Evolutionary conservation across 345 rosid genomes (phyloP).

Genomic region (Anacardium occidentale): DNA sequence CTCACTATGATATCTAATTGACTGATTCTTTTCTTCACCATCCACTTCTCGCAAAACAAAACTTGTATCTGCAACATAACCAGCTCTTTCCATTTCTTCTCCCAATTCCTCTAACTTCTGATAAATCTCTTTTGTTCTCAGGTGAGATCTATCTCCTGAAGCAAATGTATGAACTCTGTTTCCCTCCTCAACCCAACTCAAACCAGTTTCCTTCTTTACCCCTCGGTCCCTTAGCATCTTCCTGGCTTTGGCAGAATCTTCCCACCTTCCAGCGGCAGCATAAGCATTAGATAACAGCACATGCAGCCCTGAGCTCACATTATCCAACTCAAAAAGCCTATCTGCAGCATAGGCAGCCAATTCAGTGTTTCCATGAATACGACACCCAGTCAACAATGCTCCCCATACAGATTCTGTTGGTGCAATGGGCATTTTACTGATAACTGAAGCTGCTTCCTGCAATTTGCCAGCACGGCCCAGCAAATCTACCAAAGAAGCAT

Average conservation of each 20-base stretch:
- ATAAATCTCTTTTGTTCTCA: conserved; percentile 57
- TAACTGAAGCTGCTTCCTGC: conserved; percentile 59
- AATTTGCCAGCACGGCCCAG: conserved; percentile 81
- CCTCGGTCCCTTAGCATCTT: conserved; percentile 78
- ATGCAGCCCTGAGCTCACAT: conserved; percentile 69
- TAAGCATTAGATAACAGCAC: conserved; percentile 72
- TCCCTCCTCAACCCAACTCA: conserved; percentile 94
- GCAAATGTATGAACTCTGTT: conserved; percentile 80
- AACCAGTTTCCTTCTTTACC: conserved; percentile 80
- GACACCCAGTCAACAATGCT: conserved; percentile 79
- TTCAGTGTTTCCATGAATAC: conserved; percentile 64
- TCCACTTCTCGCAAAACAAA: conserved; percentile 69
- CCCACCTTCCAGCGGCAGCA: conserved; percentile 87
- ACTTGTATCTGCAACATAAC: conserved; percentile 84
- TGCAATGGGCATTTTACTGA: conserved; percentile 55
- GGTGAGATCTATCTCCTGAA: conserved; percentile 69
- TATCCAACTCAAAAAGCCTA: conserved; percentile 61
- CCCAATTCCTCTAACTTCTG: conserved; percentile 71
- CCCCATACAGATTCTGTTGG: conserved; percentile 91
- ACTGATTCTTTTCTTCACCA: conserved; percentile 64
- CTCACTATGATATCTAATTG: conserved; percentile 80
- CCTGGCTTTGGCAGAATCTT: conserved; percentile 80
- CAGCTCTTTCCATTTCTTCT: conserved; percentile 75
- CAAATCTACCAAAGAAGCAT: conserved; percentile 78
- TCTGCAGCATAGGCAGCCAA: conserved; percentile 84